phyloP scores from a whole-genome alignment of 163 green algal genomes.

The Volvox carteri region DNA sequence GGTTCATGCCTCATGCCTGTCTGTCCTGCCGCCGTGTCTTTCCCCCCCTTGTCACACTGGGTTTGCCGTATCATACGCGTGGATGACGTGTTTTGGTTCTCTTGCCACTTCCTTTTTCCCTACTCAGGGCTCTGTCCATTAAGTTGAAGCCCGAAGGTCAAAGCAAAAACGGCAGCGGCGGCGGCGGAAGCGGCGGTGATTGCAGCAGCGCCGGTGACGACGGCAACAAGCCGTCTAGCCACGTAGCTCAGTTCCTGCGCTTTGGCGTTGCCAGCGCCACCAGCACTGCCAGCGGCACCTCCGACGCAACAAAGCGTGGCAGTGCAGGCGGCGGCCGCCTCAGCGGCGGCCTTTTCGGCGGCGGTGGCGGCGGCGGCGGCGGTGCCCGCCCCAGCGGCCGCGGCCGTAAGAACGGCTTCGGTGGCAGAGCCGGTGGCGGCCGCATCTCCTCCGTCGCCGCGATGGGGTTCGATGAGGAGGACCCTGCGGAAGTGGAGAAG shows the following conservation, averaged over 20 bases:
- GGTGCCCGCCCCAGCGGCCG: background rate
- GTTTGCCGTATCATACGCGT: no score
- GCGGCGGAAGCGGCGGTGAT: background rate
- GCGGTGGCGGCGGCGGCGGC: background rate
- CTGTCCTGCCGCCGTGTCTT: no score
- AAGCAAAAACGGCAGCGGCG: background rate
- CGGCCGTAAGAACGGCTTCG: background rate
- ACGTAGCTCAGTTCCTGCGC: background rate
- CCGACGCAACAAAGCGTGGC: no score
- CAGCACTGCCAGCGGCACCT: background rate
- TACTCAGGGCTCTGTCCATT: constrained; percentile 15
- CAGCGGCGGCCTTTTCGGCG: background rate
- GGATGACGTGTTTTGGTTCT: no score
- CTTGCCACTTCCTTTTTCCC: background rate
- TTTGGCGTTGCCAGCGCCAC: background rate
- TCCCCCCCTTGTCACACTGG: no score
- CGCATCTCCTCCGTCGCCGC: background rate
- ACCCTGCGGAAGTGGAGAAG: constrained; percentile 1
- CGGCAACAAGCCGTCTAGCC: no score
- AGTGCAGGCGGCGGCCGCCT: background rate
- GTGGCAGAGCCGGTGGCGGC: background rate
- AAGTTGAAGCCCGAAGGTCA: background rate
- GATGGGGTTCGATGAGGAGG: background rate
- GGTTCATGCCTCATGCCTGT: no score
- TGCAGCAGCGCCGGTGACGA: background rate